phyloP scores from a whole-genome alignment of 495 filamentous ascomycete species.

The Pyrenula massariospora region DNA sequence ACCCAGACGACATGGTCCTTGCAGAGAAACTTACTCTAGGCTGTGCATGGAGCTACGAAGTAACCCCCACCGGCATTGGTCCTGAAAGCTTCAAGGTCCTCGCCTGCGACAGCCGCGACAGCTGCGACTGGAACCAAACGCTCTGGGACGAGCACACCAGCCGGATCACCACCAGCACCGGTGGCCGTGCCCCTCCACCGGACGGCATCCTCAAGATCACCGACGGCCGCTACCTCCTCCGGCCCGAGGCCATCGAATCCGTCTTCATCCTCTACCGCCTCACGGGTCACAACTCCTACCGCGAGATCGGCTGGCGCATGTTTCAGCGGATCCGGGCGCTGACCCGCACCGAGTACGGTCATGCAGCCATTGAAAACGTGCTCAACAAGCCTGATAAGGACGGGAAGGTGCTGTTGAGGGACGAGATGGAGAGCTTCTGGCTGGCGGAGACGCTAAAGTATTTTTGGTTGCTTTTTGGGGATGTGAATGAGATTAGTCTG shows the following conservation, averaged over 20 bases:
- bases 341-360: constrained; percentile 42
- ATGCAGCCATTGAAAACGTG: constrained; percentile 37
- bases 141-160: constrained; percentile 21
- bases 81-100: constrained; percentile 12
- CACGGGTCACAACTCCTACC: constrained; percentile 20
- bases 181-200: constrained; percentile 6
- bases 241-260: constrained; percentile 23
- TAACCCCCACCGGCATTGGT: constrained; percentile 17
- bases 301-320: constrained; percentile 21
- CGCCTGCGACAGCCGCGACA: constrained; percentile 12
- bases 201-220: constrained; percentile 15
- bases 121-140: constrained; percentile 27
- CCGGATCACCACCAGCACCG: constrained; percentile 4
- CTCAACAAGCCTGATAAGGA: background rate
- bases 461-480: constrained; percentile 37
- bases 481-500: constrained; percentile 34
- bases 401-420: background rate
- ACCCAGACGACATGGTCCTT: constrained; percentile 12
- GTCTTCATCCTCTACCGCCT: constrained; percentile 25
- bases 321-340: constrained; percentile 38
- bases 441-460: constrained; percentile 41
- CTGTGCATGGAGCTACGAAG: constrained; percentile 18
- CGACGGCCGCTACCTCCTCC: constrained; percentile 1
- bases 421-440: constrained; percentile 25
- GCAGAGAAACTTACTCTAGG: constrained; percentile 18